Conservation (phyloP, 371 early-diverging fungal species). For the Mitosporidium daphniae region DNA sequence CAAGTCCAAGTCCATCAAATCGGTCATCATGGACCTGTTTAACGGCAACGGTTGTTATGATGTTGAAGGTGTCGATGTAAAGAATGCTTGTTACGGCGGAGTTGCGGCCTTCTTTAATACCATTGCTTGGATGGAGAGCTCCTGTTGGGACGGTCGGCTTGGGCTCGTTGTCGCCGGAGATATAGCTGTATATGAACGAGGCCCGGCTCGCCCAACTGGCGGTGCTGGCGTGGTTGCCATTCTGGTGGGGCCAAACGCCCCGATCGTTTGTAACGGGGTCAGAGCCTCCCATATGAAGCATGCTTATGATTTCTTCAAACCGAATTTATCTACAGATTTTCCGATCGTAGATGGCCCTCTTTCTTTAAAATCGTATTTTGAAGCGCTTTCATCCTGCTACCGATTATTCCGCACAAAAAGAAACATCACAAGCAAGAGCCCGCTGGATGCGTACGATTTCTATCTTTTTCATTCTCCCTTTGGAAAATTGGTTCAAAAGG, state of each 20-base stretch:
- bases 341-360: constrained; percentile 73
- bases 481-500: constrained; percentile 72
- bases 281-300: constrained; percentile 72
- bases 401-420: constrained; percentile 28
- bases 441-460: constrained; percentile 28
- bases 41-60: constrained; percentile 44
- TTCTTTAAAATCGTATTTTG: constrained; percentile 54
- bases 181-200: constrained; percentile 67
- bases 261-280: constrained; percentile 53
- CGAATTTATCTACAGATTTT: constrained; percentile 64
- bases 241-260: constrained; percentile 62
- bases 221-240: constrained; percentile 79
- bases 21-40: constrained; percentile 70
- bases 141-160: constrained; percentile 52
- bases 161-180: constrained; percentile 68
- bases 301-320: constrained; percentile 87
- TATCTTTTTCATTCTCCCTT: constrained; percentile 71
- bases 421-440: constrained; percentile 15
- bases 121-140: constrained; percentile 66
- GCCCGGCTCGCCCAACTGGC: constrained; percentile 61
- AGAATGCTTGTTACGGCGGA: constrained; percentile 93
- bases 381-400: constrained; percentile 55
- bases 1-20: constrained; percentile 80
- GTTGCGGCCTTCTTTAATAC: constrained; percentile 75
- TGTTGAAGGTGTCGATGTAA: constrained; percentile 77